Percentiles rank a stretch among this genome's conserved stretches.
These are phyloP conservation scores for Solanum bulbocastanum DNA, from an alignment of 257 asterid species.

Conservation along the genomic window DNA sequence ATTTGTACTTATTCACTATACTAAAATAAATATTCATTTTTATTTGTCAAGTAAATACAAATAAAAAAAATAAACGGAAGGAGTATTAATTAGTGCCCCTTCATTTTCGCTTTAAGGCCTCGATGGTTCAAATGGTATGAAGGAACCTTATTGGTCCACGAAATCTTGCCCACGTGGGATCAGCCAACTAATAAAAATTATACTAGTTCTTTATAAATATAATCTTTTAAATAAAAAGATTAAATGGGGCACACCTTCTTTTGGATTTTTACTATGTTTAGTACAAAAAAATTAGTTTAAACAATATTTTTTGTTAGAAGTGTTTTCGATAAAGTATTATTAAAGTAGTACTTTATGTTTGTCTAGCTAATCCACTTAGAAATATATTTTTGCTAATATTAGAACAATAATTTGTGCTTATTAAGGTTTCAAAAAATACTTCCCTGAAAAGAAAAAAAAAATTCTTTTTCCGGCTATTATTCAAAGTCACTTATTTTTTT, in stretches of 20 bases:
- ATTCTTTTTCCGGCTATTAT: background rate
- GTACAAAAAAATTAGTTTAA: background rate
- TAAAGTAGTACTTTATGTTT: background rate
- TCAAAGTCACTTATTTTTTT: background rate
- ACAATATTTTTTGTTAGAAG: background rate
- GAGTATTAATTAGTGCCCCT: background rate
- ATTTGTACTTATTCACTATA: too few species aligned
- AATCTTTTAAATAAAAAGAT: background rate
- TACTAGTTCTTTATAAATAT: background rate
- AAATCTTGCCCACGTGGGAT: constrained; percentile 7
- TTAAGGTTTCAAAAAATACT: background rate
- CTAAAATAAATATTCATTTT: too few species aligned
- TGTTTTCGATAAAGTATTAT: background rate
- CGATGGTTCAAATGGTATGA: background rate
- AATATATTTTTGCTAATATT: background rate
- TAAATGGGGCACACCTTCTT: background rate
- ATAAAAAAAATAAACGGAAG: too few species aligned
- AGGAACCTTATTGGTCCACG: constrained; percentile 9
- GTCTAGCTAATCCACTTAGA: background rate
- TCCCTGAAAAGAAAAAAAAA: background rate
- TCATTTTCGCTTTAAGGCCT: background rate
- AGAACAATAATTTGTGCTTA: background rate
- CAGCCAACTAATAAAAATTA: background rate
- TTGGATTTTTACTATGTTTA: background rate
- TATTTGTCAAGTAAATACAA: too few species aligned